Evolutionary conservation across 495 filamentous ascomycete genomes (phyloP), one percentile per base, ranked within the genome.

Genomic region (Clavariopsis aquatica): DNA sequence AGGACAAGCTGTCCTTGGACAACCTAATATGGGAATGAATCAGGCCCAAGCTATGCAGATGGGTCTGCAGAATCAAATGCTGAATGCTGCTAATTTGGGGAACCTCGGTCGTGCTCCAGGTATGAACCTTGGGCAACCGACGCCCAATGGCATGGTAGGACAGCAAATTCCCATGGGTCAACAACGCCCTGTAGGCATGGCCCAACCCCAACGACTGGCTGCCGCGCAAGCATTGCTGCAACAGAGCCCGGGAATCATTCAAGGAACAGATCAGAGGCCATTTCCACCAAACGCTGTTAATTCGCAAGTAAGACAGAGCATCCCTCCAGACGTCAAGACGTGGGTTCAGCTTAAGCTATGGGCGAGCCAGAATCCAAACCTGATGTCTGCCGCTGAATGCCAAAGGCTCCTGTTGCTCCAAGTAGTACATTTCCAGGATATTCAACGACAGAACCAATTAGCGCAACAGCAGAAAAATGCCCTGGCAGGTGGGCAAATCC

Each of bases 301-400:
- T 41, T 4, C 26, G 19, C 54, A 55, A 26, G 22, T 54, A 3
- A 64, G 27, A 28, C 59, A 64, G 29, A 43, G 36, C 45, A 17
- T 71, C 0, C 69, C 69, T 2, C 51, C 24, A 17, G 43, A 65
- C 4, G 46, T 71, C 29, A 65, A 64, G 56, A 71, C 64, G 38
- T 71, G 69, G 69, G 61, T 52, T 34, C 60, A 71, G 53, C 51
- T 71, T 10, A 71, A 71, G 57, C 43, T 62, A 31, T 71, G 69
- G 69, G 60, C 54, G 31, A 43, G 26, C 31, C 56, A 53, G 26
- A 71, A 71, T 26, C 65, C 69, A 5, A 28, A 22, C 10, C 20
- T 62, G 27, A 26, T 66, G n/a, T 46, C 60, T 23, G 41, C 49
- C 28, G 15, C 64, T 4, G 68, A 67, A 23, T 15, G 28, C 9